These are phyloP conservation scores for Scutellaria minor DNA, from an alignment of 257 asterid species.

Conservation along the genomic window DNA sequence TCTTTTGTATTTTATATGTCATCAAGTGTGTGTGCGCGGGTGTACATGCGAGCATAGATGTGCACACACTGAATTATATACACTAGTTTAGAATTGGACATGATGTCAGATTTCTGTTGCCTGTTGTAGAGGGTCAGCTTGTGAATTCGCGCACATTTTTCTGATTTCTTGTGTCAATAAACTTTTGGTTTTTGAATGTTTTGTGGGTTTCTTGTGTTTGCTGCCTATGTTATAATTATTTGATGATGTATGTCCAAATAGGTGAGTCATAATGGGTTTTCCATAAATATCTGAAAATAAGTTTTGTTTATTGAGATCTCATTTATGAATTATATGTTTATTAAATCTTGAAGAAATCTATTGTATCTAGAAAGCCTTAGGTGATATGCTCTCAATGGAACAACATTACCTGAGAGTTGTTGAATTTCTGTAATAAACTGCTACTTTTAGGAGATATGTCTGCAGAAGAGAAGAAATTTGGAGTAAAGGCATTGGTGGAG, in stretches of 20 bases:
- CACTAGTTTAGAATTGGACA: slow-evolving; percentile 12
- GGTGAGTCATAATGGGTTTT: slow-evolving; percentile 12
- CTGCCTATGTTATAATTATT: slow-evolving; percentile 21
- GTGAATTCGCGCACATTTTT: slow-evolving; percentile 19
- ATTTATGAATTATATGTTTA: slow-evolving; percentile 11
- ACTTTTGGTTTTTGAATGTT: slow-evolving; percentile 7
- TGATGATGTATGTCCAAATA: slow-evolving; percentile 6
- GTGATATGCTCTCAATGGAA: background rate
- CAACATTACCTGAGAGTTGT: background rate
- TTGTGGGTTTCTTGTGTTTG: background rate
- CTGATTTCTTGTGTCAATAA: slow-evolving; percentile 18
- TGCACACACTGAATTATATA: too few relatives aligned
- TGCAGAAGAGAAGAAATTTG: background rate
- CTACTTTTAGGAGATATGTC: slow-evolving; percentile 19
- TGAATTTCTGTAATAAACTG: slow-evolving; percentile 5
- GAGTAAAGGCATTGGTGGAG: background rate
- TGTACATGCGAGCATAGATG: too few relatives aligned
- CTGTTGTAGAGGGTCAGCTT: background rate
- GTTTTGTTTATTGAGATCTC: background rate
- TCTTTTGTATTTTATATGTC: slow-evolving; percentile 12
- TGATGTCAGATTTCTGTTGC: slow-evolving; percentile 3
- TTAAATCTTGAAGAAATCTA: background rate
- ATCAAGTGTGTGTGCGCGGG: too few relatives aligned
- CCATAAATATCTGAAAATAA: slow-evolving; percentile 12
- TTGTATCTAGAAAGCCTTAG: slow-evolving; percentile 17